Conservation (phyloP, 2,329 filamentous ascomycete species). For the Stylonectria norvegica region DNA sequence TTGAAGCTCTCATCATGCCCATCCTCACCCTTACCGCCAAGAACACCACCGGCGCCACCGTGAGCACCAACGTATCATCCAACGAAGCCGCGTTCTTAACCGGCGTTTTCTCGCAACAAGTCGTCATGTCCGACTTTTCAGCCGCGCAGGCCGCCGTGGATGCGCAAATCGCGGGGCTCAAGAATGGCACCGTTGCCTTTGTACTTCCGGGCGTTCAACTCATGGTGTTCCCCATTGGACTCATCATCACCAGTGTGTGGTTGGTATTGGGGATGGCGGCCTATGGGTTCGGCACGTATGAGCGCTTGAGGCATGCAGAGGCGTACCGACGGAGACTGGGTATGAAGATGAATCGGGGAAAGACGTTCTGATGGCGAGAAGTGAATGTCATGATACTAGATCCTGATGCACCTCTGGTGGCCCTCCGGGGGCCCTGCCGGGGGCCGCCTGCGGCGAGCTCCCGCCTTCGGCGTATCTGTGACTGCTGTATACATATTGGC, state of each 20-base stretch:
- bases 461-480: too few species aligned
- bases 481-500: too few species aligned
- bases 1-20: constrained; percentile 65
- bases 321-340: constrained; percentile 49
- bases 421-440: too few species aligned
- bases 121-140: constrained; percentile 49
- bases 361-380: constrained; percentile 17
- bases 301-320: constrained; percentile 64
- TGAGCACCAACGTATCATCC: constrained; percentile 63
- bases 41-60: constrained; percentile 46
- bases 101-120: constrained; percentile 63
- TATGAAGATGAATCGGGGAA: constrained; percentile 10
- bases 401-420: too few species aligned
- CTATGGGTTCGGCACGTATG: constrained; percentile 63
- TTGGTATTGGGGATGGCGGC: constrained; percentile 52
- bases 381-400: too few species aligned
- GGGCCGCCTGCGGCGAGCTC: too few species aligned
- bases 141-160: constrained; percentile 50
- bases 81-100: constrained; percentile 69
- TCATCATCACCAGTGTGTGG: constrained; percentile 65
- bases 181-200: constrained; percentile 58
- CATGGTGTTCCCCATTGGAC: constrained; percentile 66
- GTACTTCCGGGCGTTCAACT: constrained; percentile 66
- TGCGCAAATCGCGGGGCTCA: constrained; percentile 41
- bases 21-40: constrained; percentile 63